phyloP scores from a whole-genome alignment of 371 early-diverging fungal genomes.

The Mucor velutinosus region DNA sequence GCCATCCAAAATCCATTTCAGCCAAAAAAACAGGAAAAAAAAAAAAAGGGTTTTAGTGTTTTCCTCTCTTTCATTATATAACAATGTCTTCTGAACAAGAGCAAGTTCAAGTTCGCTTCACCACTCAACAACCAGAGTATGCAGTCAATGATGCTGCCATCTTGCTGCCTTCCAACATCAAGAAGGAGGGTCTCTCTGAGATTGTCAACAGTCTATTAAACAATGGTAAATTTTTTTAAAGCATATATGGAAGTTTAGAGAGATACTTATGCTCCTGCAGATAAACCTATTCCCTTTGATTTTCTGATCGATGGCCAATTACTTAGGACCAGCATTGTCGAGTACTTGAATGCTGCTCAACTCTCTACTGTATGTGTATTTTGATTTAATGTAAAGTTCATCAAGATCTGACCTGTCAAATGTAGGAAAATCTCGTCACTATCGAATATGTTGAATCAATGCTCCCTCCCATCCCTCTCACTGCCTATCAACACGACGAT shows the following conservation, averaged over 20 bases:
- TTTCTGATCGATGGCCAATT: constrained; percentile 91
- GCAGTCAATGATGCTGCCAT: constrained; percentile 82
- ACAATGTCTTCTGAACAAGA: constrained; percentile 43
- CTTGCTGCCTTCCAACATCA: constrained; percentile 80
- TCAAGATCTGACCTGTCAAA: background rate
- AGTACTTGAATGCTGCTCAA: constrained; percentile 68
- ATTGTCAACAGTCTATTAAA: constrained; percentile 88
- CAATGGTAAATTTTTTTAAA: constrained; percentile 34
- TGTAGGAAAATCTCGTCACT: constrained; percentile 81
- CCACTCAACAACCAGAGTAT: constrained; percentile 73
- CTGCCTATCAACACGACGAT: constrained; percentile 87
- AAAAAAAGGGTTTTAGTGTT: background rate
- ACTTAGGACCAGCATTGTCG: constrained; percentile 73
- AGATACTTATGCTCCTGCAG: constrained; percentile 35
- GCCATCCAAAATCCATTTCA: background rate
- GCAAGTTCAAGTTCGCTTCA: constrained; percentile 89
- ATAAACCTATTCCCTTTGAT: constrained; percentile 86
- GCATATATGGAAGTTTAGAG: background rate
- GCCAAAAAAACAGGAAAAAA: background rate
- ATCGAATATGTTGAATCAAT: constrained; percentile 91
- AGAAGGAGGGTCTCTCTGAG: constrained; percentile 88
- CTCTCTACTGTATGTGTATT: constrained; percentile 73
- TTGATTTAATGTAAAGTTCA: no score
- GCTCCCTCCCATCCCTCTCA: constrained; percentile 80
- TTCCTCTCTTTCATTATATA: constrained; percentile 5